Conservation (phyloP, 2,329 filamentous ascomycete species). For the Epichloe hybrida region DNA sequence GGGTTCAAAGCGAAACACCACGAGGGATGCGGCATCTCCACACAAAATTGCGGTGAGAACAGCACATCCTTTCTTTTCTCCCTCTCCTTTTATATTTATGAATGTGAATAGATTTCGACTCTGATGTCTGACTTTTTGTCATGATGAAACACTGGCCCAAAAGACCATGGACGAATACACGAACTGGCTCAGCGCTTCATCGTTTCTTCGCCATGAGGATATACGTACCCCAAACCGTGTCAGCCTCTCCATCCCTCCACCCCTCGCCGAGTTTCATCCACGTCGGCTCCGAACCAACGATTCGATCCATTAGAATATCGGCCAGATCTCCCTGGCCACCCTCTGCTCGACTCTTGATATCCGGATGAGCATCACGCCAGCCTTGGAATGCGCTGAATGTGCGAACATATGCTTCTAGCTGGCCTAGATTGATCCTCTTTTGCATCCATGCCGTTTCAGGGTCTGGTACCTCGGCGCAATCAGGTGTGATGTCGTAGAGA, state of each 20-base stretch:
- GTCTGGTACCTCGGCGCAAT: constrained; percentile 19
- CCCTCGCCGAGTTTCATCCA: constrained; percentile 33
- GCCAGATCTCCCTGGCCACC: constrained; percentile 47
- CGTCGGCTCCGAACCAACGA: constrained; percentile 37
- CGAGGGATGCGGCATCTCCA: constrained; percentile 6
- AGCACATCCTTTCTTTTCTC: background rate
- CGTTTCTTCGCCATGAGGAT: constrained; percentile 40
- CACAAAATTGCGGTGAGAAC: background rate
- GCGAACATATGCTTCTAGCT: constrained; percentile 46
- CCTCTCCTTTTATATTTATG: too few species aligned
- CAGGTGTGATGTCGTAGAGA: constrained; percentile 42
- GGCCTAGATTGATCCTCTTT: constrained; percentile 39
- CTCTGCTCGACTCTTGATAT: constrained; percentile 31
- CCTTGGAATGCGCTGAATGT: constrained; percentile 47
- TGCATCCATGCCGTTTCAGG: constrained; percentile 33
- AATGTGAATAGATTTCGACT: too few species aligned
- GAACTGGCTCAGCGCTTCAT: background rate
- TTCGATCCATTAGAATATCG: constrained; percentile 48
- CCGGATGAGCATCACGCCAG: constrained; percentile 44
- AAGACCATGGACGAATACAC: too few species aligned
- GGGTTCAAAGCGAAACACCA: constrained; percentile 3
- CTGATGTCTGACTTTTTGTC: too few species aligned
- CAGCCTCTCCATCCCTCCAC: constrained; percentile 41
- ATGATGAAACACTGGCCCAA: too few species aligned
- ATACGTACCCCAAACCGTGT: constrained; percentile 48